Base-by-base conservation (phyloP, 2,329 filamentous ascomycete genomes). In the Fusarium pininemorale region DNA sequence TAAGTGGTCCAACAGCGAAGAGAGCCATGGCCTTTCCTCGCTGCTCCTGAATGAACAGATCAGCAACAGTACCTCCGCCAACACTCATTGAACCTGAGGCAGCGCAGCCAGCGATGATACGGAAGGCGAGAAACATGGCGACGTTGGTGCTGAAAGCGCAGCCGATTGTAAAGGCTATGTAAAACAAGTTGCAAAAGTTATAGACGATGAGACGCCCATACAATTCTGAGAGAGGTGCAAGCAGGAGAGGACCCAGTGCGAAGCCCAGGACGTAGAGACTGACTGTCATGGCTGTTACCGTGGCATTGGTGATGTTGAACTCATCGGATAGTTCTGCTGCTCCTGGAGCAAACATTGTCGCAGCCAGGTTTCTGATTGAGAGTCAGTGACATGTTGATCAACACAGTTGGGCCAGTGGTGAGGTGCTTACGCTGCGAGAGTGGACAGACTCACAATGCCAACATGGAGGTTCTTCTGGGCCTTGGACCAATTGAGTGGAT, bases 401-500 rank as follows among this genome's bases (percentile, higher is more conserved):
- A 8, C 6, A 12, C 3, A 10, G 35, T 6, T 15, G 20, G 13
- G 14, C 7, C 6, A 22, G 13, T n/a, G 16, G 20, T 6, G 11
- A 10, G 41, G 18, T 5, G 28, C 74, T 26, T 62, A 74, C 70
- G 60, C 71, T 28, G 55, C 47, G 5, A 77, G 74, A 1, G 85
- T 87, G 26, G 90, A 83, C 6, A 83, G 70, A 1, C 86, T 86
- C 6, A 90, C 82, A 4, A 89, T 77, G 6, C 75, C 75, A 6
- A 89, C 81, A 35, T 85, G 84, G 4, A 81, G 74, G 75, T 84
- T 84, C 38, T 82, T 82, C 63, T 81, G 81, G 42, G 80, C 81
- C 53, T 89, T 79, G 0, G 87, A 80, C 91, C 92, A 94, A 76
- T 92, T 92, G 62, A 87, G 86, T 0, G 92, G 91, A 72, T 93